Conservation (phyloP, 768 basidiomycete genomes). For the Amanita polypyramis region DNA sequence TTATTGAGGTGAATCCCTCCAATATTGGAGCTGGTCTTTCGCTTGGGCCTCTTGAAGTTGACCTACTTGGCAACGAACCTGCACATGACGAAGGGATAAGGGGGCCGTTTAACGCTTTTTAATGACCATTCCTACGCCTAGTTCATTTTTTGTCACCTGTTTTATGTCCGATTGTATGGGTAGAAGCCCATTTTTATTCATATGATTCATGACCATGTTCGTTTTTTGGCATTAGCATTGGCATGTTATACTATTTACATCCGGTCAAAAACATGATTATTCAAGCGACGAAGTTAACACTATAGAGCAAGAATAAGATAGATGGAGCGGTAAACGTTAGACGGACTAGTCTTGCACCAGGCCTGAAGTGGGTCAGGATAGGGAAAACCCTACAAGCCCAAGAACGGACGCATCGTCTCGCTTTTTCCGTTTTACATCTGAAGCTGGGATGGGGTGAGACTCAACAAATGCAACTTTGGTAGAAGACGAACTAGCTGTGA, state of each 20-base stretch:
- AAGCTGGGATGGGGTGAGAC: not conserved
- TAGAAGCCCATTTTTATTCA: not conserved
- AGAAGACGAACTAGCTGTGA: not conserved
- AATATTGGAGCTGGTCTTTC: not conserved
- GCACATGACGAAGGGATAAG: not conserved
- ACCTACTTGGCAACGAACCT: not conserved
- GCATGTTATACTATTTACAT: constrained; percentile 5
- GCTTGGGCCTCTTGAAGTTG: not conserved
- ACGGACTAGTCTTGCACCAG: not conserved
- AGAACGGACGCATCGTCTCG: not conserved
- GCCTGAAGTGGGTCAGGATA: not conserved
- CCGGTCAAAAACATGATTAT: not conserved
- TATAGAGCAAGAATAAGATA: not conserved
- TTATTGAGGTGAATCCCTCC: not conserved
- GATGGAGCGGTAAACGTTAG: not conserved
- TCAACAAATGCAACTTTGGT: not conserved
- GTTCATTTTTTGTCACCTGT: not conserved
- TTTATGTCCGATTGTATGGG: not conserved
- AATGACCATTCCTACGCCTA: not conserved
- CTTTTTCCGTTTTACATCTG: not conserved
- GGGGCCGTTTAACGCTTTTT: constrained; percentile 2
- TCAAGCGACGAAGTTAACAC: not conserved
- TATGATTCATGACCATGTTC: not conserved
- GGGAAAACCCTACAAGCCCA: not conserved
- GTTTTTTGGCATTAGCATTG: not conserved